Conservation (phyloP, 257 asterid genomes). For the Solanum tacnaense region DNA sequence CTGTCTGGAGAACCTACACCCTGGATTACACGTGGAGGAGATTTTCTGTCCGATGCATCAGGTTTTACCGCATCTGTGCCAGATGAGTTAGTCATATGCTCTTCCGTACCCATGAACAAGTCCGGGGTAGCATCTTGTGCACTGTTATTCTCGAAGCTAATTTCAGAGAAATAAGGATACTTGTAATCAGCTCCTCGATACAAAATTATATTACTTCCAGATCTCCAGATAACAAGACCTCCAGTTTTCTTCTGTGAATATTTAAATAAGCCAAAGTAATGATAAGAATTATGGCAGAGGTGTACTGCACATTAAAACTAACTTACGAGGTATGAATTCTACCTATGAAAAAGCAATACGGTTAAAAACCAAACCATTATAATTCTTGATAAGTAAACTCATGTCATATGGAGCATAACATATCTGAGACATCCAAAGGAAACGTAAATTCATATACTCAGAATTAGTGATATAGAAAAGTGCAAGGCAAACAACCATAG, state of each 20-base stretch:
- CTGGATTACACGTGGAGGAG: slow-evolving; percentile 41
- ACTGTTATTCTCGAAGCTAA: slow-evolving; percentile 11
- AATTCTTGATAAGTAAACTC: not conserved
- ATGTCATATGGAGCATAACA: not conserved
- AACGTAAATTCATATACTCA: not conserved
- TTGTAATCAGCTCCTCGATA: slow-evolving; percentile 84
- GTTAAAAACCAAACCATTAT: not conserved
- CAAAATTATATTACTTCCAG: slow-evolving; percentile 77
- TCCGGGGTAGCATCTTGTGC: slow-evolving; percentile 31
- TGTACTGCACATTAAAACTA: not conserved
- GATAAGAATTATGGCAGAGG: not conserved
- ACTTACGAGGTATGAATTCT: not conserved
- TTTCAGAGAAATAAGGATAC: slow-evolving; percentile 69
- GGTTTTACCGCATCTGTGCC: slow-evolving; percentile 14
- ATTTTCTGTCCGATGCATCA: slow-evolving; percentile 9
- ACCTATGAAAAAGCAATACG: not conserved
- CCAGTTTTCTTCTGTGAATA: slow-evolving; percentile 83
- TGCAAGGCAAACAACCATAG: not conserved
- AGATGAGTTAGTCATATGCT: slow-evolving; percentile 14
- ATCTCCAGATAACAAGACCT: slow-evolving; percentile 96
- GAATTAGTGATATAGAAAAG: not conserved
- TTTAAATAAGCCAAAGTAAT: not conserved
- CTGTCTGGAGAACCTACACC: slow-evolving; percentile 85
- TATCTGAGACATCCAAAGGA: not conserved
- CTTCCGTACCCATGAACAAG: slow-evolving; percentile 16